These are phyloP conservation scores for Collariella sp. DNA, from an alignment of 495 filamentous ascomycete genomes.

Conservation along the genomic window DNA sequence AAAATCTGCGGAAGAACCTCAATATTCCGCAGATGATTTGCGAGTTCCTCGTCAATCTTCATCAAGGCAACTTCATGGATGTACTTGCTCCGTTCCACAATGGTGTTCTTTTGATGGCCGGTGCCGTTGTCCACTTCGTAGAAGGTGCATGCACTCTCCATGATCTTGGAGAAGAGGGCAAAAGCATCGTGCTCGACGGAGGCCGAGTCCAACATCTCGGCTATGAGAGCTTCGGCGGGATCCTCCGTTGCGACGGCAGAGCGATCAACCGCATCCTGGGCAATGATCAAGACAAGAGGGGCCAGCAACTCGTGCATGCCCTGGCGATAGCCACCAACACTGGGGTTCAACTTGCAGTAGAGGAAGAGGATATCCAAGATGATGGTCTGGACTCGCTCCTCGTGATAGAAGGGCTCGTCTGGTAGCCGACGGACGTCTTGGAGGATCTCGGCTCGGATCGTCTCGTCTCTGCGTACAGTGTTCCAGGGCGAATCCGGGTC, in stretches of 20 bases:
- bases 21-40: constrained; percentile 69
- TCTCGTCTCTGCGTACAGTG: constrained; percentile 72
- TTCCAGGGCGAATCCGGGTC: constrained; percentile 86
- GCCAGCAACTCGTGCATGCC: constrained; percentile 96
- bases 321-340: constrained; percentile 78
- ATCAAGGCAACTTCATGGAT: constrained; percentile 76
- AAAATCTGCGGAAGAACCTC: constrained; percentile 97
- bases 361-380: constrained; percentile 87
- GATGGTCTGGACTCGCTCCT: constrained; percentile 66
- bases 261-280: constrained; percentile 62
- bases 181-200: constrained; percentile 90
- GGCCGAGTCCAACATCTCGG: constrained; percentile 55
- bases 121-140: constrained; percentile 59
- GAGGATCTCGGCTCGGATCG: constrained; percentile 77
- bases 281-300: constrained; percentile 81
- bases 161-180: constrained; percentile 71
- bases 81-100: constrained; percentile 73
- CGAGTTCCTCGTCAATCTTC: constrained; percentile 71
- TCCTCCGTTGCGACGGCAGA: constrained; percentile 16
- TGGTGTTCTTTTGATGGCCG: constrained; percentile 48
- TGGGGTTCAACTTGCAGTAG: constrained; percentile 86
- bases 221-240: constrained; percentile 41
- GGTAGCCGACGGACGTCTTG: constrained; percentile 94
- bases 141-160: constrained; percentile 78
- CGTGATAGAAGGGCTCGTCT: constrained; percentile 83